These are phyloP conservation scores for Oryza rufipogon DNA, from an alignment of 176 grass and related monocot species.

Conservation along the genomic window DNA sequence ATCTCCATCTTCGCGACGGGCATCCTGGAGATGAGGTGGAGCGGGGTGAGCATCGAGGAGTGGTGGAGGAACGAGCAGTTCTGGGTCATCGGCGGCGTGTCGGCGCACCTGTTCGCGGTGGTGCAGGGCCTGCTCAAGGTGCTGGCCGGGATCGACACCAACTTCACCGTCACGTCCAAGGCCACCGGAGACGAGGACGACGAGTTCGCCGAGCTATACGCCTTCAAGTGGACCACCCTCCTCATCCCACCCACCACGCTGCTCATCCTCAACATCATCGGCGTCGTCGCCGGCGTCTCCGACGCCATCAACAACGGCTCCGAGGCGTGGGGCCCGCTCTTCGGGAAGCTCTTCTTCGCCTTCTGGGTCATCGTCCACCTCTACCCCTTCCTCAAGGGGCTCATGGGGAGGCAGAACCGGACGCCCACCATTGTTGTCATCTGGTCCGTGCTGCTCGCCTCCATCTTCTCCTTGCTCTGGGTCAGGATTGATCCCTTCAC, in stretches of 20 bases:
- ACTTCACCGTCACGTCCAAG: conserved; percentile 98
- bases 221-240: conserved; percentile 98
- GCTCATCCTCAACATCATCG: conserved; percentile 91
- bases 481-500: conserved; percentile 91
- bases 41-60: conserved; percentile 99
- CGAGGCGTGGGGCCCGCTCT: conserved; percentile 89
- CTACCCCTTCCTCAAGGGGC: conserved; percentile 96
- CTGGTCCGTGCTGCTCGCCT: conserved; percentile 87
- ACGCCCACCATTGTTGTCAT: conserved; percentile 95
- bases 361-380: conserved; percentile 98
- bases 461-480: conserved; percentile 98
- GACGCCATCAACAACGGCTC: conserved; percentile 96
- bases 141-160: conserved; percentile 84
- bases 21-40: conserved; percentile 94
- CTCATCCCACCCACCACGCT: conserved; percentile 90
- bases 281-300: conserved; percentile 88
- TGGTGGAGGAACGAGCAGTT: conserved; percentile 99
- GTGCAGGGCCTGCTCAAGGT: conserved; percentile 97
- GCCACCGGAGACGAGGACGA: conserved; percentile 72
- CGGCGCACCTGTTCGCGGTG: conserved; percentile 88
- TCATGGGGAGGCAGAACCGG: conserved; percentile 93
- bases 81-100: conserved; percentile 99
- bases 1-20: conserved; percentile 99
- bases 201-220: conserved; percentile 83
- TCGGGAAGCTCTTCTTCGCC: conserved; percentile 92